phyloP scores from a whole-genome alignment of 108 stramenopile genomes.

The Bacterosira constricta region DNA sequence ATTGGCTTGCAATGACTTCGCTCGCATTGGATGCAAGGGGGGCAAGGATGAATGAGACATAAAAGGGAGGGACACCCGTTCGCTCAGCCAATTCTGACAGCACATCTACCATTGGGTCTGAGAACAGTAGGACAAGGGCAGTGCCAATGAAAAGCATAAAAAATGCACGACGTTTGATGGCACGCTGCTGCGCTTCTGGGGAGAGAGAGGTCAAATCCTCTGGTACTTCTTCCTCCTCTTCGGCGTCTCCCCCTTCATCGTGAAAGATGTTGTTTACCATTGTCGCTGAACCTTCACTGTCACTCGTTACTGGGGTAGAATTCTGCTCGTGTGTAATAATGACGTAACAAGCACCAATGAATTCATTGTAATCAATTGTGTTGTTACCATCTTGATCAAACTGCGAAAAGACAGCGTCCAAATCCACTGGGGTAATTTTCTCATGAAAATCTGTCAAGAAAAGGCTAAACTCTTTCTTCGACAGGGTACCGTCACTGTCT shows the following conservation, averaged over 20 bases:
- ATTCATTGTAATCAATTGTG: conserved; percentile 85
- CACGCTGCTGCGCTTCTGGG: conserved; percentile 87
- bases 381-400: conserved; percentile 79
- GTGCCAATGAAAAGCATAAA: conserved; percentile 88
- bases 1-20: conserved; percentile 93
- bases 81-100: conserved; percentile 88
- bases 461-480: conserved; percentile 70
- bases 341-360: conserved; percentile 81
- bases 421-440: conserved; percentile 47
- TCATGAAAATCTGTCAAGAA: conserved; percentile 90
- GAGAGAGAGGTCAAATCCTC: conserved; percentile 68
- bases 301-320: neutral
- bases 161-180: conserved; percentile 87
- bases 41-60: conserved; percentile 96
- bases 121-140: conserved; percentile 86
- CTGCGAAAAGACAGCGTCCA: conserved; percentile 56
- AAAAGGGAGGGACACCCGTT: conserved; percentile 81
- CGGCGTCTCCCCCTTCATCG: conserved; percentile 26
- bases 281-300: neutral
- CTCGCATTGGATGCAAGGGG: conserved; percentile 96
- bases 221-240: conserved; percentile 80
- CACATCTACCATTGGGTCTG: conserved; percentile 98
- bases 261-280: conserved; percentile 2
- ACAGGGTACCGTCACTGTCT: conserved; percentile 68
- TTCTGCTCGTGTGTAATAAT: conserved; percentile 51